A percentile compares a stretch with the other conserved stretches of the same genome.
Evolutionary conservation across 2,329 filamentous ascomycete genomes (phyloP).

Genomic region (Monosporascus sp.): DNA sequence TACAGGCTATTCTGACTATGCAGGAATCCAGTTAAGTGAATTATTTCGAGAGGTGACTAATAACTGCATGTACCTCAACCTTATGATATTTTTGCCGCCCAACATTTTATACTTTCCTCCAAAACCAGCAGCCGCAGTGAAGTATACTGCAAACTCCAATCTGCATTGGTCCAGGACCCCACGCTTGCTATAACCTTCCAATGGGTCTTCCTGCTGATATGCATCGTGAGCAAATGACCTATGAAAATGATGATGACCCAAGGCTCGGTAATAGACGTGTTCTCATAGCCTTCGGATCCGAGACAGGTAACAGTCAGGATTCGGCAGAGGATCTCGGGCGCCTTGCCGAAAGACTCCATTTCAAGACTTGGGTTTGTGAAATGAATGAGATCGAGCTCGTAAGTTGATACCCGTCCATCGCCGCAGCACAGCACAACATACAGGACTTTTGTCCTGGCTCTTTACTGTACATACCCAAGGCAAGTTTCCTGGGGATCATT

Average conservation of each 20-base stretch:
- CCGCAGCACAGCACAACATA: neutral
- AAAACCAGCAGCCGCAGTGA: too few relatives aligned
- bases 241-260: constrained; percentile 16
- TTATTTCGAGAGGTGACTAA: too few relatives aligned
- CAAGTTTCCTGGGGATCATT: too few relatives aligned
- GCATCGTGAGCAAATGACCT: constrained; percentile 11
- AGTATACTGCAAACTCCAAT: too few relatives aligned
- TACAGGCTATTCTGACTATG: too few relatives aligned
- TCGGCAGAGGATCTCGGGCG: constrained; percentile 78
- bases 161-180: too few relatives aligned
- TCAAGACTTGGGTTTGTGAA: constrained; percentile 68
- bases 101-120: too few relatives aligned
- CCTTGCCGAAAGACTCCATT: constrained; percentile 70
- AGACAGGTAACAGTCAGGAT: constrained; percentile 92
- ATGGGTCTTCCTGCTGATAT: neutral
- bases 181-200: too few relatives aligned
- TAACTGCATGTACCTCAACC: too few relatives aligned
- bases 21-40: too few relatives aligned
- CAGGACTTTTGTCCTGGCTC: neutral
- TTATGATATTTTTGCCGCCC: too few relatives aligned
- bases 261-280: constrained; percentile 33
- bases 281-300: constrained; percentile 84
- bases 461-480: neutral
- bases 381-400: constrained; percentile 74
- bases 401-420: constrained; percentile 30